These are phyloP conservation scores for Fistulinella staudtii DNA, from an alignment of 1,284 basidiomycete genomes.

Conservation along the genomic window DNA sequence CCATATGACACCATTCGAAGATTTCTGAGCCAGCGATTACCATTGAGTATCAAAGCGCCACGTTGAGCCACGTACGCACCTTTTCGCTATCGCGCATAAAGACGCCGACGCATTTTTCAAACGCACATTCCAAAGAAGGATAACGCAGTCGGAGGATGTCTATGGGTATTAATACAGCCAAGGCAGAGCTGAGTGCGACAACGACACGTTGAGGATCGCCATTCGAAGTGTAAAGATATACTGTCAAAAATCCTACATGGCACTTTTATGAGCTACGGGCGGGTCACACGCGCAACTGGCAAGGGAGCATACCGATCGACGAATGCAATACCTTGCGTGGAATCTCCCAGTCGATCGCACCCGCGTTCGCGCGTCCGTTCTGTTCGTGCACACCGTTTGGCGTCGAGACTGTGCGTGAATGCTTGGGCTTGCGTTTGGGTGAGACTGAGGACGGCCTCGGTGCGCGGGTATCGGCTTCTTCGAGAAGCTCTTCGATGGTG, in stretches of 20 bases:
- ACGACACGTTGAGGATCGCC: conserved; percentile 59
- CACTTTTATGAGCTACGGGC: conserved; percentile 4
- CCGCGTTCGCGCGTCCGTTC: not conserved
- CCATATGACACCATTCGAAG: conserved; percentile 90
- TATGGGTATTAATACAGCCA: conserved; percentile 69
- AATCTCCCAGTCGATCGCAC: conserved; percentile 70
- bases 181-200: conserved; percentile 58
- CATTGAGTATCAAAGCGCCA: not conserved
- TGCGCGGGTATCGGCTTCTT: conserved; percentile 18
- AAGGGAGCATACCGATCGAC: conserved; percentile 69
- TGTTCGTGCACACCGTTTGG: conserved; percentile 19
- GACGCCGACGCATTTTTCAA: conserved; percentile 78
- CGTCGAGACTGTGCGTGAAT: not conserved
- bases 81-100: conserved; percentile 95
- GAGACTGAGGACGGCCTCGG: conserved; percentile 1
- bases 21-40: conserved; percentile 41
- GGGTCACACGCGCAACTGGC: conserved; percentile 4
- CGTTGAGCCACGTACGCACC: conserved; percentile 36
- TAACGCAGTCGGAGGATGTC: conserved; percentile 79
- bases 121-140: conserved; percentile 67
- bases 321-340: conserved; percentile 90
- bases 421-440: conserved; percentile 18
- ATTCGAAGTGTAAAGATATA: conserved; percentile 68
- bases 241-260: conserved; percentile 72
- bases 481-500: conserved; percentile 27